Percentiles rank a stretch among this genome's conserved stretches.
Evolutionary conservation across 768 basidiomycete species (phyloP).

Genomic region (Flagelloscypha sp.): DNA sequence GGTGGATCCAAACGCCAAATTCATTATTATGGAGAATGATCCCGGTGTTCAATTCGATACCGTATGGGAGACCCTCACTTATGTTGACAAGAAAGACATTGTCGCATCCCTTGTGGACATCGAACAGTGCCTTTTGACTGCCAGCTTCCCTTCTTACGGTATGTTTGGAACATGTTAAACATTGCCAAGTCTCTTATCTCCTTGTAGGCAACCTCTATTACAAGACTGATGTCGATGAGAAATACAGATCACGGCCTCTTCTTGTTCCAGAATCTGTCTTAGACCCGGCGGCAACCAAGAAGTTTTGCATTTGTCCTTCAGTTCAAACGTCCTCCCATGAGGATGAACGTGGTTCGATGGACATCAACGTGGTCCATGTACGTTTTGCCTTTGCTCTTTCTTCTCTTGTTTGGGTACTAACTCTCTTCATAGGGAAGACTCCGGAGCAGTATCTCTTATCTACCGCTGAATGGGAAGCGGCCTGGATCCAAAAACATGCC

Average conservation of each 20-base stretch:
- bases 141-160: slow-evolving; percentile 23
- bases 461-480: slow-evolving; percentile 14
- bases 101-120: slow-evolving; percentile 15
- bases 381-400: slow-evolving; percentile 7
- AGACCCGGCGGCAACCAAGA: slow-evolving; percentile 11
- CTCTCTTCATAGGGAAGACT: slow-evolving; percentile 11
- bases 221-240: slow-evolving; percentile 17
- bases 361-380: slow-evolving; percentile 26
- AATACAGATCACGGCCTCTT: slow-evolving; percentile 1
- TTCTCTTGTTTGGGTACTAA: slow-evolving; percentile 4
- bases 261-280: slow-evolving; percentile 7
- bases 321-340: slow-evolving; percentile 21
- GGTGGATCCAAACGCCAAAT: slow-evolving; percentile 22
- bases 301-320: slow-evolving; percentile 22
- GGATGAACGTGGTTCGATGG: slow-evolving; percentile 17
- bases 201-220: slow-evolving; percentile 29
- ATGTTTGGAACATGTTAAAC: too few species aligned
- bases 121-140: slow-evolving; percentile 12
- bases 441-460: slow-evolving; percentile 13
- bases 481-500: slow-evolving; percentile 11
- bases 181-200: too few species aligned
- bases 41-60: slow-evolving; percentile 14
- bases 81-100: slow-evolving; percentile 6
- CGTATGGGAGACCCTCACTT: slow-evolving; percentile 11
- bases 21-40: slow-evolving; percentile 26